Evolutionary conservation across 2,329 filamentous ascomycete genomes (phyloP).

Genomic region (Fusarium dlaminii): DNA sequence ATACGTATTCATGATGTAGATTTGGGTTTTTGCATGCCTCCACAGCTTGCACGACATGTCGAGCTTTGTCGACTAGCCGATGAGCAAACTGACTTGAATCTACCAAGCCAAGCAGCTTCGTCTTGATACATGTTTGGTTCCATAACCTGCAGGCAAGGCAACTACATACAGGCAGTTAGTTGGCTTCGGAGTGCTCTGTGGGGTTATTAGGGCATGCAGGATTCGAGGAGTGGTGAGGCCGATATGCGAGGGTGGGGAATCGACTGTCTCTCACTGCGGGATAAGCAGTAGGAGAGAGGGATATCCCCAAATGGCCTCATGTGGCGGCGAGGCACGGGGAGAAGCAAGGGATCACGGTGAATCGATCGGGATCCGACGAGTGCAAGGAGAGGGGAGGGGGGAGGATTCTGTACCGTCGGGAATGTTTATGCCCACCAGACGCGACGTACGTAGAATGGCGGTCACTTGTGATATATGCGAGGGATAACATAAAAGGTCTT

Average conservation of each 20-base stretch:
- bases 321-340: slow-evolving; percentile 18
- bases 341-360: slow-evolving; percentile 27
- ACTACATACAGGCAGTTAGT: not conserved
- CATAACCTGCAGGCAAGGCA: not conserved
- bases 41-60: not conserved
- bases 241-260: slow-evolving; percentile 28
- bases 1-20: not conserved
- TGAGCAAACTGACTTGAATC: not conserved
- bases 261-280: slow-evolving; percentile 24
- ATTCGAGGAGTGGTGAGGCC: slow-evolving; percentile 21
- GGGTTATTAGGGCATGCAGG: slow-evolving; percentile 14
- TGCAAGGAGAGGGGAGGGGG: slow-evolving; percentile 1
- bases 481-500: slow-evolving; percentile 11
- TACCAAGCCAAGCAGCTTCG: slow-evolving; percentile 18
- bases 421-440: not conserved
- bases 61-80: not conserved
- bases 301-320: slow-evolving; percentile 28
- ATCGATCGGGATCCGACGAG: slow-evolving; percentile 11
- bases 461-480: slow-evolving; percentile 17
- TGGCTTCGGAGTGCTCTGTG: slow-evolving; percentile 2
- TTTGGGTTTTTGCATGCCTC: not conserved
- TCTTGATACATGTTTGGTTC: slow-evolving; percentile 6
- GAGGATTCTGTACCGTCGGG: not conserved
- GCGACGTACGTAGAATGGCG: not conserved
- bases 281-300: not conserved